Evolutionary conservation across 129 eudicot genomes (phyloP), one percentile per base, ranked within the genome.

Genomic region (Lonicera japonica): DNA sequence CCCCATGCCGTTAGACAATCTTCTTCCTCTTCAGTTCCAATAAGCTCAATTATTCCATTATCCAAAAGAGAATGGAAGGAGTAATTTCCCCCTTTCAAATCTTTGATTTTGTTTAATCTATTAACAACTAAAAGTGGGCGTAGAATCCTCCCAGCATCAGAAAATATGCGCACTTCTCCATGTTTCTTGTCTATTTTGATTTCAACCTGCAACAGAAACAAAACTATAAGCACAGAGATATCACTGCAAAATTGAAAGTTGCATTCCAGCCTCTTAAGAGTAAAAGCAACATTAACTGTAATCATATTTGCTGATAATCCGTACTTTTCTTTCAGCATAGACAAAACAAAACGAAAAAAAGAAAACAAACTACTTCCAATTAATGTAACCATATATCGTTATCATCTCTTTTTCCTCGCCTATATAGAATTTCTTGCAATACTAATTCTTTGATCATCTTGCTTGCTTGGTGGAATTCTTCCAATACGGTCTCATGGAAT

Each of bases 1-100:
- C 86, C 98, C 98, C 98, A 91, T 10, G 98, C 98, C 21, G 88
- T 82, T 68, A 52, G 56, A 50, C 95, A 87, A 71, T 92, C 91
- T 78, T 92, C 98, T 68, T 87, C 96, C 70, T 87, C 96, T 69
- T 92, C 98, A 17, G 83, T 70, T 20, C 98, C 98, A 8, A 91
- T 84, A 34, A 91, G 77, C 64, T 91, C 98, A 16, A 91, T 58
- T 8, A 91, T 69, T 63, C 98, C 95, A 15, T 74, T 66, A 60
- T 86, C 82, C 54, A 90, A 52, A 72, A 90, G 95, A 34, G 73
- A 47, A 67, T 90, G 87, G 61, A 90, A 90, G 8, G 79, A 65
- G 71, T 60, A 29, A 29, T 29, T 81, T 55, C 79, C 77, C 19
- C 78, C 84, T 75, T 87, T 82, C 24, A 84, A 50, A 52, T 56